Evolutionary conservation across 2,329 filamentous ascomycete genomes (phyloP), one percentile per base, ranked within the genome.

Genomic region (Aspergillus uvarum): DNA sequence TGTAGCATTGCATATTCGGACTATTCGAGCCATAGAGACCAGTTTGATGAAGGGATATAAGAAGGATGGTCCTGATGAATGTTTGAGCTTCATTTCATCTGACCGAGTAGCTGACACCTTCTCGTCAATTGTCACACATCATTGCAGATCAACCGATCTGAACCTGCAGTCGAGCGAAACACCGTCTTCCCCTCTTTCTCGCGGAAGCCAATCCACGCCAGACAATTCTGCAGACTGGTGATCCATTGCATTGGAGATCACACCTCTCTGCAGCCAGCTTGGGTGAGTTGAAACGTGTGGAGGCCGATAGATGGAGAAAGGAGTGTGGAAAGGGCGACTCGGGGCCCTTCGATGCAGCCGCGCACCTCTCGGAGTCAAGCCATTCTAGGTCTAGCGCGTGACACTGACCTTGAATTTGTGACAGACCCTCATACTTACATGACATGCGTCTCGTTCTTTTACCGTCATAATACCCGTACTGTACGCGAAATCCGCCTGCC

Each of bases 391-490:
- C 38, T 63, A 64, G 59, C 16, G 54, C 38, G 62, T 66, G 60
- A 61, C 60, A 62, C 56, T 62, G 58, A 62, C 60, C 58, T 44
- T 24, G 51, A 38, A 38, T 53, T 35, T 4, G 49, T 54, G 50
- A 56, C 52, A 56, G 49, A 59, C 53, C 42, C 19, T 3, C 11
- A 35, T 35, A 35, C 32, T 35, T 12, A 12, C 32, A 35, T 12
- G 11, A 16, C 50, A 42, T 49, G 38, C 5, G 19, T 54, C 53
- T 47, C 12, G 64, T 66, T 62, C 52, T 19, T 19, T 48, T 52
- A 61, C 56, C 44, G 61, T 63, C 19, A 16, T 31, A 47, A 56
- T 59, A 64, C 60, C 24, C 32, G 59, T 60, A 60, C 38, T n/a
- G 55, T 58, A 57, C 54, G 14, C 54, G 29, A 24, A 51, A 35